Evolutionary conservation across 1,284 basidiomycete genomes (phyloP).

Genomic region (Tetrapyrgos nigripes): DNA sequence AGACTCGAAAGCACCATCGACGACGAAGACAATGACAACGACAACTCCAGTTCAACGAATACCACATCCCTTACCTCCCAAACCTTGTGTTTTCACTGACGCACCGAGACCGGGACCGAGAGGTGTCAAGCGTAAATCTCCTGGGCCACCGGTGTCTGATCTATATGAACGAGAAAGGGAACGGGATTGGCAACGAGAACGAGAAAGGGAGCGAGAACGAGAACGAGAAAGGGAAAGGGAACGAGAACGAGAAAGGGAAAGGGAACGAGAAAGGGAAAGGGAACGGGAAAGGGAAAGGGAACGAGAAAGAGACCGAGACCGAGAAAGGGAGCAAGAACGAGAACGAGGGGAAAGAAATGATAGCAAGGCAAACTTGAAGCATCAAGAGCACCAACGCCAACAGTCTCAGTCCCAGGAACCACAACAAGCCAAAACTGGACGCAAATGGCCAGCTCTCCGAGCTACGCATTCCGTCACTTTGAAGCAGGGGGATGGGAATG

Average conservation of each 20-base stretch:
- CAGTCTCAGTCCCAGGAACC: slow-evolving; percentile 16
- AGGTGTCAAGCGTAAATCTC: slow-evolving; percentile 43
- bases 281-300: no score
- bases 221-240: no score
- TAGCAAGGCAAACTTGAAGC: no score
- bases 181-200: no score
- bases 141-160: background rate
- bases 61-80: slow-evolving; percentile 34
- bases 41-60: slow-evolving; percentile 21
- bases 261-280: no score
- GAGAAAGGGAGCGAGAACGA: no score
- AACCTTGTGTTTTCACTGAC: slow-evolving; percentile 17
- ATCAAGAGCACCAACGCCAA: background rate
- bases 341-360: no score
- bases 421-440: slow-evolving; percentile 40
- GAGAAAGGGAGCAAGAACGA: no score
- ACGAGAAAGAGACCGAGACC: no score
- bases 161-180: background rate
- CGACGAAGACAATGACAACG: background rate
- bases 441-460: slow-evolving; percentile 49
- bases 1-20: no score
- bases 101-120: slow-evolving; percentile 23
- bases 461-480: slow-evolving; percentile 42
- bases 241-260: no score
- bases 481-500: slow-evolving; percentile 51